Evolutionary conservation across 768 basidiomycete species (phyloP), one percentile per base, ranked within the genome.

Genomic region (Tylopilus sp.): DNA sequence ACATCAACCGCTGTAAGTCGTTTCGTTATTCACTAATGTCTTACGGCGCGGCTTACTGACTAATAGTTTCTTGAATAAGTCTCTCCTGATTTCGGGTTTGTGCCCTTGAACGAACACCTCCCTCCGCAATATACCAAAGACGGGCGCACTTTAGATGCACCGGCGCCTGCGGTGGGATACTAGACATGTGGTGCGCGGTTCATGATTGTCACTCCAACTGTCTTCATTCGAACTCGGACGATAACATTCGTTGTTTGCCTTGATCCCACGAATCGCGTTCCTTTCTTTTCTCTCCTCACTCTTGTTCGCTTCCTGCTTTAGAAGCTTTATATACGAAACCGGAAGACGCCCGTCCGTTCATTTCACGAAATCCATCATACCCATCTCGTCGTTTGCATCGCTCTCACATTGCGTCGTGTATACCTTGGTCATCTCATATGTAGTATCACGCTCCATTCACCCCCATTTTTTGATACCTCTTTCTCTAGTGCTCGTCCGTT

Each of bases 81-180:
- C 80, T 87, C 87, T 64, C 88, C 88, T 72, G 87, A 89, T 78
- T 89, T 88, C 76, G 89, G 86, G 55, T 90, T 83, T 74, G 87
- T 89, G 65, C 77, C 80, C 63, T 86, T 89, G 86, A 87, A 84
- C 71, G 87, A 88, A 68, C 85, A 89, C 64, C 71, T 88, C 52
- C 78, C 82, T 48, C 76, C 78, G 61, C 78, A 81, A 61, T 85
- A 84, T 76, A 78, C 73, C 73, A 85, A 86, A 56, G 54, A 63
- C 76, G 40, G 76, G 76, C 58, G 82, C 80, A 62, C 76, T 78
- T 63, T 83, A 72, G 66, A 66, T 52, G 60, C 54, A 36, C 59
- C 52, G 48, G 48, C 42, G 42, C 44, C 55, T 52, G 64, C 52
- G 59, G 62, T 58, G 62, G 57, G 68, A 56, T 64, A 44, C 48